Percentiles rank a stretch among this genome's conserved stretches.
These are phyloP conservation scores for Penicillium sp. DNA, from an alignment of 2,329 filamentous ascomycete species.

Conservation along the genomic window DNA sequence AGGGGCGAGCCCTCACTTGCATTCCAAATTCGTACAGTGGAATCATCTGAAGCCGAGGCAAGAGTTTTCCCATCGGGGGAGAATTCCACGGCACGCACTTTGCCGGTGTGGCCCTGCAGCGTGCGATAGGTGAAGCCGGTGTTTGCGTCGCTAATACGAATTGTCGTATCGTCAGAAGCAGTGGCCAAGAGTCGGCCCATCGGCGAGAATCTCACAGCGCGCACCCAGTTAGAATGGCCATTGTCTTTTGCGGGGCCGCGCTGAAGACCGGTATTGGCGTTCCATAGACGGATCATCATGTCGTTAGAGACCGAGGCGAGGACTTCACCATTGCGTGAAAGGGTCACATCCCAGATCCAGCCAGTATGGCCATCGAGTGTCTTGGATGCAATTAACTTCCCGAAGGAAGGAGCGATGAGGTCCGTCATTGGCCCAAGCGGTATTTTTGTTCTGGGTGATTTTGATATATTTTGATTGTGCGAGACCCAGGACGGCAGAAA, in stretches of 20 bases:
- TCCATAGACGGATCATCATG: constrained; percentile 13
- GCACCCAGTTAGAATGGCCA: constrained; percentile 10
- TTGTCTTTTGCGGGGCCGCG: constrained; percentile 8
- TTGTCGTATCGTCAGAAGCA: constrained; percentile 10
- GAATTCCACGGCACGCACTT: constrained; percentile 10
- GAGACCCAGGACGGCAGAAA: background rate
- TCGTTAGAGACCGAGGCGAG: constrained; percentile 12
- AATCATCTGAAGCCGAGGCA: constrained; percentile 11
- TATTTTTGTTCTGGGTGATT: background rate
- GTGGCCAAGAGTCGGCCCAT: constrained; percentile 7
- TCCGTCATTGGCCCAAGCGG: constrained; percentile 1
- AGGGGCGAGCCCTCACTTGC: constrained; percentile 1
- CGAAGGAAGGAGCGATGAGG: background rate
- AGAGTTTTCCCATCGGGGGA: constrained; percentile 6
- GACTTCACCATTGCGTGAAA: constrained; percentile 6
- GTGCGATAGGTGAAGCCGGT: constrained; percentile 12
- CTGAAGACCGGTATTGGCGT: constrained; percentile 11
- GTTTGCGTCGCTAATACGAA: constrained; percentile 11
- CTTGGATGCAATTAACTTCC: background rate
- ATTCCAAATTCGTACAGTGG: constrained; percentile 8
- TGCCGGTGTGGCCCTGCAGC: constrained; percentile 9
- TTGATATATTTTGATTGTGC: background rate
- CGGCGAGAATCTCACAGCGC: constrained; percentile 9
- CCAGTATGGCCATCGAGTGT: constrained; percentile 10
- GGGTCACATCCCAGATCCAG: constrained; percentile 9